Evolutionary conservation across 345 rosid species (phyloP).

Genomic region (Geranium brycei): DNA sequence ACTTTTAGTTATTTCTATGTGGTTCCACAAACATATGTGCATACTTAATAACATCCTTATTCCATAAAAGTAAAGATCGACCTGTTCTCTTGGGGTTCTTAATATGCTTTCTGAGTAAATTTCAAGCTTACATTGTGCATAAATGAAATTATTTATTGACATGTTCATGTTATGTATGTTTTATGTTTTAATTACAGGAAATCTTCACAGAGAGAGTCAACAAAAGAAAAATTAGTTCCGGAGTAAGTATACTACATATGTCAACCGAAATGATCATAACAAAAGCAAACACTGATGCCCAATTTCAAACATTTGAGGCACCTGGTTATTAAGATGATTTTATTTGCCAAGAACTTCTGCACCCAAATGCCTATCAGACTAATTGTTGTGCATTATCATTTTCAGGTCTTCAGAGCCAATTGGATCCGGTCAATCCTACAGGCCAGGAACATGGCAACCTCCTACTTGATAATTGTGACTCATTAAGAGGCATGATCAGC

Average conservation of each 20-base stretch:
- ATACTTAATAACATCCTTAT: no score
- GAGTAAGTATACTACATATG: slow-evolving; percentile 22
- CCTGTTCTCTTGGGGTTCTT: no score
- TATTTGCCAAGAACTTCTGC: not conserved
- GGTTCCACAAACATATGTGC: no score
- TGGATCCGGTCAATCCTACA: slow-evolving; percentile 72
- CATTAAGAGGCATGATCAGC: not conserved
- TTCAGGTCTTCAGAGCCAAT: slow-evolving; percentile 67
- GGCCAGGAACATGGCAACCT: slow-evolving; percentile 95
- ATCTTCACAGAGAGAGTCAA: slow-evolving; percentile 14
- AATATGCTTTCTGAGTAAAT: not conserved
- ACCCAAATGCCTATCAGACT: not conserved
- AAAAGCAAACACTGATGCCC: not conserved
- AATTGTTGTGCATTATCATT: slow-evolving; percentile 1
- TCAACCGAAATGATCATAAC: no score
- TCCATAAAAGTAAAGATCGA: no score
- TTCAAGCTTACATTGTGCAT: not conserved
- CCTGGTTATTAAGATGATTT: not conserved
- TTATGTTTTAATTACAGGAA: slow-evolving; percentile 16
- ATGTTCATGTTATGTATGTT: not conserved
- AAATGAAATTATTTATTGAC: no score
- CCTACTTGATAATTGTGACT: slow-evolving; percentile 36
- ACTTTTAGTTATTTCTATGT: no score
- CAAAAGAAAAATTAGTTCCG: slow-evolving; percentile 22
- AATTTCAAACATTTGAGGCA: not conserved